Base-by-base conservation (phyloP, 1,139 yeast species). In the Candida sanyaensis region DNA sequence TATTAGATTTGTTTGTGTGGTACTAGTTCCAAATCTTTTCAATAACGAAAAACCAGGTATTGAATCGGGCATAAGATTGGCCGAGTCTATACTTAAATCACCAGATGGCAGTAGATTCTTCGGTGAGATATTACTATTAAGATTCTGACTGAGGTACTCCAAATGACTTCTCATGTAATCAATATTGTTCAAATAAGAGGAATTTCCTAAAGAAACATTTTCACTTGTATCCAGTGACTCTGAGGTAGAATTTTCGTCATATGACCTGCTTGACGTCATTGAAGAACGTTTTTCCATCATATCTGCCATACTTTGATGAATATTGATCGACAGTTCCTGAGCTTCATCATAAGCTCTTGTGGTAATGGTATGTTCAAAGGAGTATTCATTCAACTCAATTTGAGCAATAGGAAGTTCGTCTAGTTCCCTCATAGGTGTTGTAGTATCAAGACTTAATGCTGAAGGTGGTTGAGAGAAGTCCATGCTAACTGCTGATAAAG, bases 151-250 rank as follows among this genome's bases (percentile, higher is more conserved):
- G 36, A 68, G 54, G 50, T 55, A 64, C 31, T 58, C 56, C 34
- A 52, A 52, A 31, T 66, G 68, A 44, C 62, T 62, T 31, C 60
- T 46, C 17, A 56, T 57, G 48, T 64, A 63, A 53, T 62, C 61
- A 37, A 67, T 58, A 51, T 65, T 64, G 42, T 59, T 64, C 28
- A 68, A 55, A 50, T 62, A 68, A 37, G 71, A 66, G 7, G 54
- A 36, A 29, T 44, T 41, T 7, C 53, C 47, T 13, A 51, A 38
- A 9, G 43, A 41, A 5, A 51, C 50, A 36, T 49, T 50, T 39
- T 51, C 54, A 41, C 46, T 37, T 6, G 54, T 51, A 26, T 51
- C 54, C 37, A 43, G 43, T 7, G 54, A 49, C 11, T 42, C n/a
- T 7, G 50, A 37, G 4, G 49, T 43, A 8, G 37, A 30, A 7